These are phyloP conservation scores for Alternaria triticina DNA, from an alignment of 2,329 filamentous ascomycete genomes.

Conservation along the genomic window DNA sequence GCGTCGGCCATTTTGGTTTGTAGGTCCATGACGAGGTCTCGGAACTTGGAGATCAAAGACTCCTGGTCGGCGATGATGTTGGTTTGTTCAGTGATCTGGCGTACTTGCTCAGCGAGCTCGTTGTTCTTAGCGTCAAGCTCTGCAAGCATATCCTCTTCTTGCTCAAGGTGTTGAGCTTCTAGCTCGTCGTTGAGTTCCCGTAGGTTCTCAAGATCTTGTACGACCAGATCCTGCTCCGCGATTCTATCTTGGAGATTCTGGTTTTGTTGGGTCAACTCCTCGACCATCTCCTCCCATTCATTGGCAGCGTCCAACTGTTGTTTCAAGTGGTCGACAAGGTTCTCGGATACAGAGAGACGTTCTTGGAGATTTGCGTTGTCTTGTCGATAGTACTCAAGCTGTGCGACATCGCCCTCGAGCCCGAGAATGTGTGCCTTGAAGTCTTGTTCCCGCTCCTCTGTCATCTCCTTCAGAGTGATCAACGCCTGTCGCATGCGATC, in stretches of 20 bases:
- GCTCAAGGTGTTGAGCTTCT: constrained; percentile 89
- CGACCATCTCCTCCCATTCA: constrained; percentile 91
- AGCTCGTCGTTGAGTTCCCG: constrained; percentile 95
- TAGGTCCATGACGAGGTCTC: constrained; percentile 83
- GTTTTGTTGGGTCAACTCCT: constrained; percentile 87
- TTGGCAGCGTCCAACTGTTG: constrained; percentile 90
- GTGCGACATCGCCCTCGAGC: constrained; percentile 42
- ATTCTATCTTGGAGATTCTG: constrained; percentile 82
- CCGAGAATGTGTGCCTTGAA: constrained; percentile 61
- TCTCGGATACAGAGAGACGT: constrained; percentile 74
- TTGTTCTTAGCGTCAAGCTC: constrained; percentile 89
- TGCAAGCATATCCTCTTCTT: constrained; percentile 91
- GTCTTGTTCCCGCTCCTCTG: constrained; percentile 82
- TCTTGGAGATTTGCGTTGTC: constrained; percentile 74
- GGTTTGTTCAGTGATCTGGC: constrained; percentile 76
- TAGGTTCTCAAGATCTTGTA: constrained; percentile 86
- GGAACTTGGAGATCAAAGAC: constrained; percentile 86
- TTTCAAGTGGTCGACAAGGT: constrained; percentile 81
- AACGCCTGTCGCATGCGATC: constrained; percentile 86
- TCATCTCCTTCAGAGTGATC: constrained; percentile 82
- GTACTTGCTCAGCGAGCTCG: constrained; percentile 80
- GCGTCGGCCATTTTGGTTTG: constrained; percentile 91
- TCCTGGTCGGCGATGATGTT: constrained; percentile 84
- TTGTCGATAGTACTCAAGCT: constrained; percentile 53
- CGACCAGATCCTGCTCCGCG: constrained; percentile 78